These are phyloP conservation scores for Pseudogymnoascus sp. DNA, from an alignment of 2,329 filamentous ascomycete genomes.

Conservation along the genomic window DNA sequence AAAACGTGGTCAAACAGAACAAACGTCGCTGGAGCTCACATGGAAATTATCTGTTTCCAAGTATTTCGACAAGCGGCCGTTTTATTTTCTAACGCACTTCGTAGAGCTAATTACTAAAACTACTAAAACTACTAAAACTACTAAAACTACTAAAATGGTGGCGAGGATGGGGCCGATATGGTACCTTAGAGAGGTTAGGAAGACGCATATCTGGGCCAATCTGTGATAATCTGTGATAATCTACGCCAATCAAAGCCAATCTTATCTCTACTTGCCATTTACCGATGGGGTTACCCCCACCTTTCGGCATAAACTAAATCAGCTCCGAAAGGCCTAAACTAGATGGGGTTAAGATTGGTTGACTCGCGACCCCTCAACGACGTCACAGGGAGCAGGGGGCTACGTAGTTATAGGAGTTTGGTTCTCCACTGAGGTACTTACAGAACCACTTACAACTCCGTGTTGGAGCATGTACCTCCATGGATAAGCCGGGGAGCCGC, in stretches of 20 bases:
- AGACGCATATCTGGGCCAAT: not conserved
- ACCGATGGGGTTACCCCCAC: not conserved
- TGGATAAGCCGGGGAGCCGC: constrained; percentile 5
- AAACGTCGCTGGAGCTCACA: not conserved
- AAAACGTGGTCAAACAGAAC: constrained; percentile 4
- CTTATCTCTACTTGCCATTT: not conserved
- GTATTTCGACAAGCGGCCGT: constrained; percentile 6
- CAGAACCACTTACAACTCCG: not conserved
- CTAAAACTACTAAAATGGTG: constrained; percentile 5
- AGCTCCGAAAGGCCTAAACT: not conserved
- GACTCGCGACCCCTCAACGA: constrained; percentile 3
- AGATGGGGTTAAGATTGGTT: not conserved
- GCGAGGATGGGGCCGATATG: constrained; percentile 5
- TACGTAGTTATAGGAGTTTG: not conserved
- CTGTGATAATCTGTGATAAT: not conserved
- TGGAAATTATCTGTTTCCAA: constrained; percentile 7
- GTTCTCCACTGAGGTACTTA: not conserved
- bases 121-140: not conserved
- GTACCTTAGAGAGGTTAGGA: constrained; percentile 1
- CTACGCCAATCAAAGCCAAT: not conserved
- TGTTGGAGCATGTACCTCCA: not conserved
- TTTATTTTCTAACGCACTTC: not conserved
- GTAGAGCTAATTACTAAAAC: not conserved
- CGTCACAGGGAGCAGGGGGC: constrained; percentile 2
- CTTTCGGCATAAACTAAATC: constrained; percentile 3